Evolutionary conservation across 306 rosid species (phyloP).

Genomic region (Trifolium subterraneum): DNA sequence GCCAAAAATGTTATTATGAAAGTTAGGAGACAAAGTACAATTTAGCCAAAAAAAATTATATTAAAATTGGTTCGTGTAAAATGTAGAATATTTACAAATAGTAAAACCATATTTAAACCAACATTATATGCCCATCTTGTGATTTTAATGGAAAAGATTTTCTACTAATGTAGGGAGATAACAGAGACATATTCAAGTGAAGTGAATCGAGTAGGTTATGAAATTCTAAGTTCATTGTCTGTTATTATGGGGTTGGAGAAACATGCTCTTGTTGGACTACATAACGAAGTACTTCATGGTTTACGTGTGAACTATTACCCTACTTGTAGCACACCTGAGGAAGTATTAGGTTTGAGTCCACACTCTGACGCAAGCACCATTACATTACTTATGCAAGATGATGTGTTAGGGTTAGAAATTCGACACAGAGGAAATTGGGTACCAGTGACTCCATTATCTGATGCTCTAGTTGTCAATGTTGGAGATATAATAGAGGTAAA

Average conservation of each 20-base stretch:
- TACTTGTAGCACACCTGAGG: conserved; percentile 50
- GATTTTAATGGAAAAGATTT: not conserved
- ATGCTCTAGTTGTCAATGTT: conserved; percentile 45
- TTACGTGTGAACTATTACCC: conserved; percentile 52
- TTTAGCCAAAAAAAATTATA: too few species aligned
- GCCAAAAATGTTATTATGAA: too few species aligned
- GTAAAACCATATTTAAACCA: too few species aligned
- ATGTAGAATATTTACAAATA: too few species aligned
- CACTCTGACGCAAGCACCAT: conserved; percentile 55
- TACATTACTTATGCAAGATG: conserved; percentile 53
- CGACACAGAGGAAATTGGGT: conserved; percentile 51
- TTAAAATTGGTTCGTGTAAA: too few species aligned
- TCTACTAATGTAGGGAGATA: conserved; percentile 37
- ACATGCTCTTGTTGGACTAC: conserved; percentile 44
- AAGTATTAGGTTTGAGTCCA: conserved; percentile 54
- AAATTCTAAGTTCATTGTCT: conserved; percentile 44
- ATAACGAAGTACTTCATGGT: conserved; percentile 33
- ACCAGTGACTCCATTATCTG: conserved; percentile 40
- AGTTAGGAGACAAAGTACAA: too few species aligned
- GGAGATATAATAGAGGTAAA: conserved; percentile 47
- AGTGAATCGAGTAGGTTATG: conserved; percentile 40
- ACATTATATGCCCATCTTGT: not conserved
- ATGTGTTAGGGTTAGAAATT: conserved; percentile 48
- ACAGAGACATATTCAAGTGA: conserved; percentile 49
- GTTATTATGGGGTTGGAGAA: conserved; percentile 46